Evolutionary conservation across 108 stramenopile species (phyloP), one percentile per base, ranked within the genome.

Genomic region (Nitzschia sp.): DNA sequence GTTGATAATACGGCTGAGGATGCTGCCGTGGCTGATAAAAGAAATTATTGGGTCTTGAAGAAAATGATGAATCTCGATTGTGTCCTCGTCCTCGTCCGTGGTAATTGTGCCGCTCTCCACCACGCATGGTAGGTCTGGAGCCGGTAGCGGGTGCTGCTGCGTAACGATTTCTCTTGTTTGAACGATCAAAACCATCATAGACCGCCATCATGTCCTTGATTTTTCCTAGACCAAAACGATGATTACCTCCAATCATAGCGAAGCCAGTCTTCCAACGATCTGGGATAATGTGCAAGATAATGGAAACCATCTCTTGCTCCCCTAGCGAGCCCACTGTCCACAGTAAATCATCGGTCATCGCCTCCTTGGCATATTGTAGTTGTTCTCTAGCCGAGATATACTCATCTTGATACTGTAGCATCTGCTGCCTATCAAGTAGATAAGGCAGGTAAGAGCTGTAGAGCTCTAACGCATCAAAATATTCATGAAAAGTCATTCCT

Each of bases 401-500:
- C 11, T 15, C 38, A 8, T 8, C 8, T 15, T 42, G 38, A 15
- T 42, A 42, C 38, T 42, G 38, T 8, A 42, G 38, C 38, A 42
- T 42, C 38, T 42, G 38, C 15, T 42, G 38, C 15, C 38, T 42
- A 15, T 42, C 38, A 8, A 42, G 38, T 42, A 42, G 15, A 8
- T 11, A 15, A 11, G 38, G 38, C 38, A 42, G 15, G 38, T 42
- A 42, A 11, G 38, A 8, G 11, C 38, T 15, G 38, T 42, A 42
- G 11, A 42, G 15, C 38, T 42, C 38, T 15, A 51, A 19, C 4
- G 13, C 19, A 51, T 51, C 49, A 4, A 21, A 21, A 23, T 51
- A 51, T 19, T 51, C 49, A 19, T 51, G 49, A 23, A 51, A 51
- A n/a, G 49, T 51, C 49, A 51, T 51, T 23, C 49, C 49, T 5